phyloP scores from a whole-genome alignment of 495 filamentous ascomycete genomes.

The Aspergillus affinis region DNA sequence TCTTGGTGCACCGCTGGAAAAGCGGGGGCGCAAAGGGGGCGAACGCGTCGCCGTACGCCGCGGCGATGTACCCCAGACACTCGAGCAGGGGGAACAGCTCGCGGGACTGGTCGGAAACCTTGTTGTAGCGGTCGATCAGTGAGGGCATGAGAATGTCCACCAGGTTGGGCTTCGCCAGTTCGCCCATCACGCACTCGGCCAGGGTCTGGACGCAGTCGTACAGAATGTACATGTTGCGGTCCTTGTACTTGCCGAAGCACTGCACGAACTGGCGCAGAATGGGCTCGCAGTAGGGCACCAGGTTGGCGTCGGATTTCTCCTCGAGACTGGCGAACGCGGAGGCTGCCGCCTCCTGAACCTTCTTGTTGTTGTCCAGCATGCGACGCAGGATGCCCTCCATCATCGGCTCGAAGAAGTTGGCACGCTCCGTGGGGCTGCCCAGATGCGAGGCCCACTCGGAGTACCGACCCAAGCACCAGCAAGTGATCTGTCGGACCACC shows the following conservation, averaged over 20 bases:
- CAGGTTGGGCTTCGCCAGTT: slow-evolving; percentile 73
- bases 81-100: slow-evolving; percentile 94
- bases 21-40: slow-evolving; percentile 79
- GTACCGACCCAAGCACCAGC: slow-evolving; percentile 94
- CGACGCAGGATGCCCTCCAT: slow-evolving; percentile 94
- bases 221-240: slow-evolving; percentile 97
- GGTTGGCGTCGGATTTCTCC: slow-evolving; percentile 78
- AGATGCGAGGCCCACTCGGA: slow-evolving; percentile 89
- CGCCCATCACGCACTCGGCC: slow-evolving; percentile 83
- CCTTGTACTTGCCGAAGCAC: slow-evolving; percentile 95
- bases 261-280: slow-evolving; percentile 90
- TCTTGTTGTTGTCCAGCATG: slow-evolving; percentile 97
- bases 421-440: slow-evolving; percentile 59
- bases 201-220: slow-evolving; percentile 99
- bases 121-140: slow-evolving; percentile 85
- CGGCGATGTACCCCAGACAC: slow-evolving; percentile 91
- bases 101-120: slow-evolving; percentile 81
- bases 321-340: slow-evolving; percentile 96
- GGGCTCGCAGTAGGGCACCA: slow-evolving; percentile 82
- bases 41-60: slow-evolving; percentile 80
- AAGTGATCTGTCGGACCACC: slow-evolving; percentile 95
- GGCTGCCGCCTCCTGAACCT: slow-evolving; percentile 94
- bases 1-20: slow-evolving; percentile 80
- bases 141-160: slow-evolving; percentile 91
- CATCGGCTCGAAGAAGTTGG: slow-evolving; percentile 87